Evolutionary conservation across 2,329 filamentous ascomycete species (phyloP).

Genomic region (Monosporascus sp.): DNA sequence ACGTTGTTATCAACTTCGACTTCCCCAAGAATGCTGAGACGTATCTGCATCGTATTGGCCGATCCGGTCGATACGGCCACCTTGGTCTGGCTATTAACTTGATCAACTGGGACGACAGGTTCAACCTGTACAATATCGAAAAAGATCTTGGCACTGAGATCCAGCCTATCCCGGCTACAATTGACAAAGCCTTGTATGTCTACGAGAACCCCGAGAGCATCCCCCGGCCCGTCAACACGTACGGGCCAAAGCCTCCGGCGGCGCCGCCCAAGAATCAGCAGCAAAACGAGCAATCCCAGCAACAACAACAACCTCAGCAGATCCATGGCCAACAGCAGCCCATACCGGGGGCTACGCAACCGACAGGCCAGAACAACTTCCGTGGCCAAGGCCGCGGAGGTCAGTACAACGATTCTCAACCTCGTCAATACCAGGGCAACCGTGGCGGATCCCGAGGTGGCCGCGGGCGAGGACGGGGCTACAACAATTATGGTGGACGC

Average conservation of each 20-base stretch:
- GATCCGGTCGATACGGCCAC: constrained; percentile 94
- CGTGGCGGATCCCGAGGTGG: constrained; percentile 21
- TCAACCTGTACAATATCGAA: constrained; percentile 98
- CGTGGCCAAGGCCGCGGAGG: constrained; percentile 18
- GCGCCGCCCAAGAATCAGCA: constrained; percentile 19
- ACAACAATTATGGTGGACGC: constrained; percentile 29
- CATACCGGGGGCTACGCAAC: constrained; percentile 17
- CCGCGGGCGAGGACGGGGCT: constrained; percentile 27
- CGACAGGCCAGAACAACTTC: constrained; percentile 23
- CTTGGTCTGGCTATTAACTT: constrained; percentile 96
- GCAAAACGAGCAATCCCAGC: constrained; percentile 20
- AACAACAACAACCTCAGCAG: constrained; percentile 24
- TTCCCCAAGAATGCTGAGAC: constrained; percentile 99
- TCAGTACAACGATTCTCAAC: constrained; percentile 27
- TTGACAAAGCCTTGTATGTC: constrained; percentile 97
- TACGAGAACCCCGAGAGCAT: constrained; percentile 96
- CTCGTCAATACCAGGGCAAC: constrained; percentile 26
- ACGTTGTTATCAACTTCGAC: constrained; percentile 99
- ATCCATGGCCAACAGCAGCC: constrained; percentile 17
- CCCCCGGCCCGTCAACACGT: constrained; percentile 67
- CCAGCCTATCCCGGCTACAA: constrained; percentile 86
- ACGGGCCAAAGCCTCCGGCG: constrained; percentile 21
- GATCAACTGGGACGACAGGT: constrained; percentile 99
- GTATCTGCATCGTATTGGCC: constrained; percentile 95
- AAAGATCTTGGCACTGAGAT: constrained; percentile 97